Conservation (phyloP, 495 filamentous ascomycete genomes). For the Penicillium daleae region DNA sequence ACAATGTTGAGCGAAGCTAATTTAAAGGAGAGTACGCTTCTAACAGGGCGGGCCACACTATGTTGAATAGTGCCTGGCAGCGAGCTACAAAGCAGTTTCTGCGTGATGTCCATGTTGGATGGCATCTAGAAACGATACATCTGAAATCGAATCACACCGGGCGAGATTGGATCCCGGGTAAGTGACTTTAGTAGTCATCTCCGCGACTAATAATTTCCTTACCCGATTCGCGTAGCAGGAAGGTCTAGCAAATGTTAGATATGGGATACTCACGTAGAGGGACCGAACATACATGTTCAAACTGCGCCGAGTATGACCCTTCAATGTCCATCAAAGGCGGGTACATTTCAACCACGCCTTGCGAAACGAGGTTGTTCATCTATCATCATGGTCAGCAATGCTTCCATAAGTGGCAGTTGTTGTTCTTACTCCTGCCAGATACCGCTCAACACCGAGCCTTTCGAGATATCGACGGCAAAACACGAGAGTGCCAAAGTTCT, state of each 20-base stretch:
- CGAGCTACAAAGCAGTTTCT: not conserved
- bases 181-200: slow-evolving; percentile 47
- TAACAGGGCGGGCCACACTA: not conserved
- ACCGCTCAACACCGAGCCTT: slow-evolving; percentile 62
- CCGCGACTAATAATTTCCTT: slow-evolving; percentile 57
- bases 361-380: slow-evolving; percentile 56
- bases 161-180: no score
- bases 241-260: slow-evolving; percentile 34
- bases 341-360: slow-evolving; percentile 59
- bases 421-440: slow-evolving; percentile 58
- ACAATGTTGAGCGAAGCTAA: not conserved
- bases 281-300: slow-evolving; percentile 57
- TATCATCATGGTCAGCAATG: slow-evolving; percentile 19
- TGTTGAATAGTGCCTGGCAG: not conserved
- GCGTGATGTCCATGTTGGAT: slow-evolving; percentile 13
- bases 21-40: slow-evolving; percentile 5
- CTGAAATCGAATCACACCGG: not conserved
- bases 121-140: not conserved
- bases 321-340: slow-evolving; percentile 56
- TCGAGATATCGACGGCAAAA: slow-evolving; percentile 68
- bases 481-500: slow-evolving; percentile 66
- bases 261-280: not conserved
- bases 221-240: slow-evolving; percentile 48
- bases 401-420: not conserved
- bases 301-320: slow-evolving; percentile 63